Evolutionary conservation across 108 stramenopile genomes (phyloP).

Genomic region (Ochromonas danica): DNA sequence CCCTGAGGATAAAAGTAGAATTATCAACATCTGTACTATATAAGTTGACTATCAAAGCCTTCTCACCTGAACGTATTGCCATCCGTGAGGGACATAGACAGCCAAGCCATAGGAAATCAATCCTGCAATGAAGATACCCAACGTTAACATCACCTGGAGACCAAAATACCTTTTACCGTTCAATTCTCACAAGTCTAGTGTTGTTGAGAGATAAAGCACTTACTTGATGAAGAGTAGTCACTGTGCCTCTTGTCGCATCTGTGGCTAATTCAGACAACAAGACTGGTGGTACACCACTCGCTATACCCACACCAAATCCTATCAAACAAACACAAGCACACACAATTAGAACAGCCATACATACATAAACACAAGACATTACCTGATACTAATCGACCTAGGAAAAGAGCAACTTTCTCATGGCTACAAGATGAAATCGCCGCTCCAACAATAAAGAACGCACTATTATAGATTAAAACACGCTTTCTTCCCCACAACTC

Average conservation of each 20-base stretch:
- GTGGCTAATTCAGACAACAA: slow-evolving; percentile 21
- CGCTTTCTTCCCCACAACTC: neutral
- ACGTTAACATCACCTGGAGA: slow-evolving; percentile 55
- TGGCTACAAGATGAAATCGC: neutral
- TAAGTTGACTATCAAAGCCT: no score
- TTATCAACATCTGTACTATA: no score
- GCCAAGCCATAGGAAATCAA: slow-evolving; percentile 49
- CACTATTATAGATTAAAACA: neutral
- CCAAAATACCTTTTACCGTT: no score
- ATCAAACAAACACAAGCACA: no score
- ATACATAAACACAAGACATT: no score
- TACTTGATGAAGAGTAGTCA: slow-evolving; percentile 38
- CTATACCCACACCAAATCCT: slow-evolving; percentile 14
- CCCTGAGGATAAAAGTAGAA: no score
- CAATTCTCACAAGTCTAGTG: no score
- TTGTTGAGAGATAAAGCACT: no score
- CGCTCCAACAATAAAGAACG: neutral
- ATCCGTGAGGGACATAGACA: slow-evolving; percentile 44
- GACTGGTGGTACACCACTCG: neutral
- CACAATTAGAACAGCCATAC: no score
- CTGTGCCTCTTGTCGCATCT: neutral
- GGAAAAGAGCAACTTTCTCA: neutral
- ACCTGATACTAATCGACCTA: slow-evolving; percentile 2
- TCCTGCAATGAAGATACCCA: slow-evolving; percentile 48
- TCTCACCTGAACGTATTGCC: slow-evolving; percentile 50